Conservation (phyloP, 1,284 basidiomycete species). For the Rhodotorula mucilaginosa region DNA sequence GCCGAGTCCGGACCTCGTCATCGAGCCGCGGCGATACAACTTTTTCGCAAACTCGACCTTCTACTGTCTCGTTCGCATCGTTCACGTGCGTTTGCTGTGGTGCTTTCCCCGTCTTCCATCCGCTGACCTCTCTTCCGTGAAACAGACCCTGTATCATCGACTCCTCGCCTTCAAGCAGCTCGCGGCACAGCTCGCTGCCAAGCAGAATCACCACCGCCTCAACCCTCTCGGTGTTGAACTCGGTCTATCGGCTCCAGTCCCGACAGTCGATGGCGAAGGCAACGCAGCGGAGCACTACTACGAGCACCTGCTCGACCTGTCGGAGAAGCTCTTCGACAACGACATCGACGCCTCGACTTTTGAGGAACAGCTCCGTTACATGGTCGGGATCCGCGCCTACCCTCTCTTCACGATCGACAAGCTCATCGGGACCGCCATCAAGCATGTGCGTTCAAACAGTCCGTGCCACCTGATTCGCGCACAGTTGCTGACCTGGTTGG, state of each 20-base stretch:
- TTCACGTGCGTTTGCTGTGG: constrained; percentile 63
- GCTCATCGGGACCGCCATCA: constrained; percentile 40
- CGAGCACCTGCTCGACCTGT: constrained; percentile 81
- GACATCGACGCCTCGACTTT: constrained; percentile 88
- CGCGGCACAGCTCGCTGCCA: constrained; percentile 54
- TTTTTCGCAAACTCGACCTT: constrained; percentile 93
- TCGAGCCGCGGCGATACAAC: constrained; percentile 41
- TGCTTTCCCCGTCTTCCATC: constrained; percentile 6
- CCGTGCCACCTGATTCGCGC: too few species aligned
- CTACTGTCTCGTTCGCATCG: constrained; percentile 80
- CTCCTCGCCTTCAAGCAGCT: constrained; percentile 73
- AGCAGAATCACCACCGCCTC: constrained; percentile 49
- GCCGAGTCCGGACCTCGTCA: constrained; percentile 18
- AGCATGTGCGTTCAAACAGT: constrained; percentile 36
- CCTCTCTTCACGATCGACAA: constrained; percentile 50
- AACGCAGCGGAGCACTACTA: constrained; percentile 70
- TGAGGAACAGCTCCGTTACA: constrained; percentile 95
- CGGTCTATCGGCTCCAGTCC: constrained; percentile 44
- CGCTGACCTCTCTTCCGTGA: constrained; percentile 5
- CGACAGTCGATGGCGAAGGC: constrained; percentile 46
- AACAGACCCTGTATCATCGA: constrained; percentile 79
- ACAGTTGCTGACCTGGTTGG: not conserved
- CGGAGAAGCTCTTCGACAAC: constrained; percentile 87
- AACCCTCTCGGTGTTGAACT: constrained; percentile 59
- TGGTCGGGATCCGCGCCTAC: constrained; percentile 89